Evolutionary conservation across 169 alveolate genomes (phyloP), one percentile per base, ranked within the genome.

Genomic region (Theileria luwenshuni): DNA sequence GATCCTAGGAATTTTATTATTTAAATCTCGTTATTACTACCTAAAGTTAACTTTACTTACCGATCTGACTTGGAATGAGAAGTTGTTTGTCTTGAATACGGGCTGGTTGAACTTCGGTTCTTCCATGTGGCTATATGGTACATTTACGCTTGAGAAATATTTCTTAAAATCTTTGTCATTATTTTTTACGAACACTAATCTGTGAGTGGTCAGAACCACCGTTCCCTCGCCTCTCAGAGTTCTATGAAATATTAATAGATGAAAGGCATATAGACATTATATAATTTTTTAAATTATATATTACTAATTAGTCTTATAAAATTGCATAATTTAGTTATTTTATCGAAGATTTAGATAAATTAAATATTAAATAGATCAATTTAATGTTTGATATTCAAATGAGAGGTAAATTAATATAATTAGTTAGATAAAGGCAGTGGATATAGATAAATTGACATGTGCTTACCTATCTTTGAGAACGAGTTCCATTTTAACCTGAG

Each of bases 81-180:
- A 41, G 59, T 81, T 43, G 23, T 81, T 81, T 13, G 80, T 13
- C 10, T 62, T 61, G 35, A 81, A 74, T 21, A 74, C 43, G 0
- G 89, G 89, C 58, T 81, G 89, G 58, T 67, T 27, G 49, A 73
- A 81, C 0, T 64, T 63, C n/a, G 89, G 89, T 8, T 81, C 74
- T 47, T 63, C 73, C n/a, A 81, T n/a, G 30, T 48, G 69, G 0
- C 75, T 25, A 43, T 28, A 81, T n/a, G 89, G 89, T 8, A 81
- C 67, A 17, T 69, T 15, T 27, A 81, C 25, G 47, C 85, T 74
- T 19, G 89, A 73, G 48, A 81, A 81, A 6, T 6, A 74, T 61
- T 65, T 32, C 13, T 33, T 42, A 68, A 81, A 81, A 25, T 65
- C 49, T 13, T 67, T 38, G 64, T 67, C 84, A 69, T 12, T 33